These are phyloP conservation scores for Colletotrichum sp. DNA, from an alignment of 2,329 filamentous ascomycete species.

Conservation along the genomic window DNA sequence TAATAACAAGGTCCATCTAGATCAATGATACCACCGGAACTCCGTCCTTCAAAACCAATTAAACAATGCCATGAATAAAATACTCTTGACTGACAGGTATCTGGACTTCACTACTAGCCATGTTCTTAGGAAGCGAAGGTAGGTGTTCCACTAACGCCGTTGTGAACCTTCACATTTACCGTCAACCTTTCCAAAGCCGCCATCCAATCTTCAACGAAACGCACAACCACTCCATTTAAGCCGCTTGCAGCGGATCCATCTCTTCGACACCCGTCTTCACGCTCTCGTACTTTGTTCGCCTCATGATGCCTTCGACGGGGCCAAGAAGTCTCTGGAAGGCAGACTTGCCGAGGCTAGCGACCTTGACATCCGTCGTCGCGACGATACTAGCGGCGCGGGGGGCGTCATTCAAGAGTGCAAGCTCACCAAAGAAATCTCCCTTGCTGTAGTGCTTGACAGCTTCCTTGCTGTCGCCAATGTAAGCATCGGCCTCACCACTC, in stretches of 20 bases:
- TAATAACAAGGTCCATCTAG: background rate
- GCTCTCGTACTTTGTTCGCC: conserved; percentile 71
- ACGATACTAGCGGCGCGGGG: conserved; percentile 90
- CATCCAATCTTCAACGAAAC: conserved; percentile 14
- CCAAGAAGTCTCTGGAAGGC: conserved; percentile 94
- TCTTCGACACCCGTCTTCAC: conserved; percentile 68
- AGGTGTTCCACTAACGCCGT: conserved; percentile 29
- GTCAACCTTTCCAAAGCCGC: conserved; percentile 6
- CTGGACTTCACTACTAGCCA: conserved; percentile 36
- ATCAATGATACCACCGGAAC: conserved; percentile 4
- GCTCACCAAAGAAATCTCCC: conserved; percentile 96
- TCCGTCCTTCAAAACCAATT: background rate
- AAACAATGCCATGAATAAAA: background rate
- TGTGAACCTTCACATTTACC: conserved; percentile 12
- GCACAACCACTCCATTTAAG: conserved; percentile 21
- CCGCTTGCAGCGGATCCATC: conserved; percentile 67
- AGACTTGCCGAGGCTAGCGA: conserved; percentile 89
- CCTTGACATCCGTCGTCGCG: conserved; percentile 86
- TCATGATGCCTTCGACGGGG: conserved; percentile 93
- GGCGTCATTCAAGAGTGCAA: conserved; percentile 91
- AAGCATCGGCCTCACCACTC: conserved; percentile 84
- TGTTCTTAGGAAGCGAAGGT: conserved; percentile 39
- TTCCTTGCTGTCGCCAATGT: conserved; percentile 74
- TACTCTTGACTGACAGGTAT: conserved; percentile 31
- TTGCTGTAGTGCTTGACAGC: conserved; percentile 84